Evolutionary conservation across 441 rosid genomes (phyloP).

Genomic region (Populus trichocarpa): DNA sequence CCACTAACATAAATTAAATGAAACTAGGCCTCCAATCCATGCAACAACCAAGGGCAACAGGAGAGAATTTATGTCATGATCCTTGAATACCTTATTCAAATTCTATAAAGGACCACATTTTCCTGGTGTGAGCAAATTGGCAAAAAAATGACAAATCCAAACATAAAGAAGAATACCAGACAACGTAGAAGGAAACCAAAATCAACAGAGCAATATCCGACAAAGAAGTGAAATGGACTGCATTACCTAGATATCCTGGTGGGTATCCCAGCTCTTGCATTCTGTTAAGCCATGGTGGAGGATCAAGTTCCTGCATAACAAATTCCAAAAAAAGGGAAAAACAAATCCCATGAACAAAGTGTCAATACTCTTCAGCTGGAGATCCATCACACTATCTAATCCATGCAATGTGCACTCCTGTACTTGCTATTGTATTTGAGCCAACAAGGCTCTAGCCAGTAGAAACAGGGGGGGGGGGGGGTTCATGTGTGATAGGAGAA

Average conservation of each 20-base stretch:
- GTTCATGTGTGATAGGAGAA: neutral
- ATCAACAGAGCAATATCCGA: neutral
- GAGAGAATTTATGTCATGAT: neutral
- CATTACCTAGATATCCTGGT: slow-evolving; percentile 85
- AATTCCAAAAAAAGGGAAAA: neutral
- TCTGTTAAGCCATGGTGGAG: slow-evolving; percentile 97
- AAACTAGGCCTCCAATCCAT: neutral
- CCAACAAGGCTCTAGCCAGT: neutral
- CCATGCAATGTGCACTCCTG: neutral
- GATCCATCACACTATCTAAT: neutral
- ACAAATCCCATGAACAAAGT: neutral
- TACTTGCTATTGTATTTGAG: neutral
- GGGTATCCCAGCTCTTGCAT: slow-evolving; percentile 98
- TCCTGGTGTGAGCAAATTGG: neutral
- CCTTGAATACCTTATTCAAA: neutral
- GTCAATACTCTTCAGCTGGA: neutral
- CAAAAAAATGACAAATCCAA: neutral
- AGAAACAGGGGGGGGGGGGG: neutral
- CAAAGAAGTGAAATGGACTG: neutral
- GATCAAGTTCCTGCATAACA: slow-evolving; percentile 75
- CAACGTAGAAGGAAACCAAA: neutral
- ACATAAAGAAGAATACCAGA: neutral
- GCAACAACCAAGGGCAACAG: neutral
- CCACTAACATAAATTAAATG: neutral
- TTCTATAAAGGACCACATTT: neutral